Percentiles rank a stretch among this genome's conserved stretches.
These are phyloP conservation scores for Talaromyces wortmannii DNA, from an alignment of 495 filamentous ascomycete genomes.

Conservation along the genomic window DNA sequence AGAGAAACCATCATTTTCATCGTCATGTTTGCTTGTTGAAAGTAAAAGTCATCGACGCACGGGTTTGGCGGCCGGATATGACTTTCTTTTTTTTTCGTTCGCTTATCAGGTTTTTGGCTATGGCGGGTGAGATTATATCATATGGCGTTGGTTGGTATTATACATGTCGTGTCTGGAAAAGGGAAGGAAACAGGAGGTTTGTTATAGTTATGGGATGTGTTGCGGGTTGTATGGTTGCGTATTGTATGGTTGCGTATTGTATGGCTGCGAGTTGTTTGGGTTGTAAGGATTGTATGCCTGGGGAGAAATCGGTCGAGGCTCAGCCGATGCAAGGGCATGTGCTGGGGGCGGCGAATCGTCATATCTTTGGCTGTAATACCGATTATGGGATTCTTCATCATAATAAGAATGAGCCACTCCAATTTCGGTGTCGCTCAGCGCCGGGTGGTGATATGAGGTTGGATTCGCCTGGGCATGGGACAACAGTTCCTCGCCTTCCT, in stretches of 20 bases:
- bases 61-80: too few relatives aligned
- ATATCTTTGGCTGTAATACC: neutral
- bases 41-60: too few relatives aligned
- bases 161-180: too few relatives aligned
- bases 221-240: too few relatives aligned
- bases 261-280: too few relatives aligned
- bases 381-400: conserved; percentile 8
- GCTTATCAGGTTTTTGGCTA: too few relatives aligned
- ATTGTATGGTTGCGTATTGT: too few relatives aligned
- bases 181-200: too few relatives aligned
- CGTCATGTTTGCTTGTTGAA: neutral
- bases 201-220: neutral
- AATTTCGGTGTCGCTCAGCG: neutral
- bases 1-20: neutral
- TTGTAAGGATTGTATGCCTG: conserved; percentile 1
- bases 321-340: neutral
- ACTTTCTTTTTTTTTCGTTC: too few relatives aligned
- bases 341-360: neutral
- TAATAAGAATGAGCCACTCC: conserved; percentile 9
- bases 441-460: conserved; percentile 4
- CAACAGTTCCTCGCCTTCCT: conserved; percentile 35
- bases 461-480: conserved; percentile 35
- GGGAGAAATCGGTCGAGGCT: conserved; percentile 4
- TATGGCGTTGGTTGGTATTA: too few relatives aligned
- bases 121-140: too few relatives aligned